phyloP scores from a whole-genome alignment of 2,329 filamentous ascomycete genomes.

The Sporothrix brunneoviolacea region DNA sequence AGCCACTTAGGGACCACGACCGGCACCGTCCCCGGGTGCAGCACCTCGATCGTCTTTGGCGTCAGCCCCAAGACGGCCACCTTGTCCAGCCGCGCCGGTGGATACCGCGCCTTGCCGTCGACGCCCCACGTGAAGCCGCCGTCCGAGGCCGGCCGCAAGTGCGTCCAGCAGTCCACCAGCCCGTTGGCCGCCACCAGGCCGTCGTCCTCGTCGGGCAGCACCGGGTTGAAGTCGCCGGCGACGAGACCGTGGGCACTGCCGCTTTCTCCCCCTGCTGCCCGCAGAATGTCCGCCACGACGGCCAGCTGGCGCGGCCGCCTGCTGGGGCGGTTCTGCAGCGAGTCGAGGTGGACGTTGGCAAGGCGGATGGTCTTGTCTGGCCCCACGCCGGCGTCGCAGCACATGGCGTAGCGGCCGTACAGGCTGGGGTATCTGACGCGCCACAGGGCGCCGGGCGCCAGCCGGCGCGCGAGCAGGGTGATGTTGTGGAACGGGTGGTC shows the following conservation, averaged over 20 bases:
- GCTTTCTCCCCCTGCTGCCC: too few relatives aligned
- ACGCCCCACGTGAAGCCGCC: conserved; percentile 33
- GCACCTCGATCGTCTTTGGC: conserved; percentile 19
- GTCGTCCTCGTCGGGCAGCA: conserved; percentile 28
- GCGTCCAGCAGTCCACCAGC: conserved; percentile 30
- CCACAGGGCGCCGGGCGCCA: conserved; percentile 26
- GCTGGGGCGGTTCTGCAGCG: conserved; percentile 24
- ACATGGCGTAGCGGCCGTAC: conserved; percentile 29
- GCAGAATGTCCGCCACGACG: conserved; percentile 23
- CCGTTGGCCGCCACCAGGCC: conserved; percentile 25
- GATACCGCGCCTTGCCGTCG: conserved; percentile 27
- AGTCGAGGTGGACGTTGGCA: conserved; percentile 36
- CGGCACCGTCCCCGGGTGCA: conserved; percentile 19
- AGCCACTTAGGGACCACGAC: conserved; percentile 16
- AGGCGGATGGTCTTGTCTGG: conserved; percentile 22
- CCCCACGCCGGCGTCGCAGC: conserved; percentile 25
- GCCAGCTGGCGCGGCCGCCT: conserved; percentile 26
- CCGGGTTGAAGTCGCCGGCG: conserved; percentile 35
- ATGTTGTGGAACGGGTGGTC: conserved; percentile 22
- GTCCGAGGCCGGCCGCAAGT: conserved; percentile 23
- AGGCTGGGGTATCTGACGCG: conserved; percentile 26
- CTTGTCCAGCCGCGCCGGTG: conserved; percentile 31
- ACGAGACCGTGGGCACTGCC: conserved; percentile 26
- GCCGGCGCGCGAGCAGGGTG: conserved; percentile 24
- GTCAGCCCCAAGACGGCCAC: conserved; percentile 26